These are phyloP conservation scores for Stenogyne calaminthoides DNA, from an alignment of 305 asterid genomes.

Conservation along the genomic window DNA sequence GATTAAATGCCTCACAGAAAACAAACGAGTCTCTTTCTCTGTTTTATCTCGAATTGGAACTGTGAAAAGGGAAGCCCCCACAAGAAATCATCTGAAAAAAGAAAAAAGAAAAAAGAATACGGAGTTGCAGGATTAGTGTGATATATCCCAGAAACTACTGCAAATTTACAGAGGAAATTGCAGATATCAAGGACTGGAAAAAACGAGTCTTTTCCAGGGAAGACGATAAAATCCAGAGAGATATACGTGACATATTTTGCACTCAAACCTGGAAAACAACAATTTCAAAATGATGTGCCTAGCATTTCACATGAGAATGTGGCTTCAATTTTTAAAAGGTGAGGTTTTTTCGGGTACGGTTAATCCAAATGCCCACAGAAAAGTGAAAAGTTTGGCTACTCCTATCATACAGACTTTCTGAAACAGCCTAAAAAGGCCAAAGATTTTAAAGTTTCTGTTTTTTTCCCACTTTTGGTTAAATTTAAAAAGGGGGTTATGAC, in stretches of 20 bases:
- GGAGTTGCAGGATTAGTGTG: conserved; percentile 27
- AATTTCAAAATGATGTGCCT: conserved; percentile 14
- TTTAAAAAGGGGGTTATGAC: not conserved
- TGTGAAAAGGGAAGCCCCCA: conserved; percentile 13
- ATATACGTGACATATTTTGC: conserved; percentile 31
- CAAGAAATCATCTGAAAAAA: conserved; percentile 18
- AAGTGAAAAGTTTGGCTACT: not conserved
- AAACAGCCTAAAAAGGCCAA: conserved; percentile 2
- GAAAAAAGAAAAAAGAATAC: conserved; percentile 2
- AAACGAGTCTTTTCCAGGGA: conserved; percentile 40
- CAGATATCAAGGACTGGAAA: conserved; percentile 50
- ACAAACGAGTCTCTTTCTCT: conserved; percentile 3
- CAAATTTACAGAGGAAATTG: conserved; percentile 35
- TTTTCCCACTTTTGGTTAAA: conserved; percentile 24
- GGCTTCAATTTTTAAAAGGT: conserved; percentile 25
- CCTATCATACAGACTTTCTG: conserved; percentile 10
- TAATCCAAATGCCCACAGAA: conserved; percentile 43
- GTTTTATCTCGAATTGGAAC: conserved; percentile 31
- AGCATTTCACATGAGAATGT: conserved; percentile 6
- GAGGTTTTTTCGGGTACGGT: not conserved
- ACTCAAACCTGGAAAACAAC: conserved; percentile 25
- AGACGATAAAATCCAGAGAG: conserved; percentile 40
- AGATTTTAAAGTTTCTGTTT: conserved; percentile 29
- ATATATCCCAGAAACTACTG: conserved; percentile 22
- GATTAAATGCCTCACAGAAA: conserved; percentile 28